Evolutionary conservation across 352 stramenopile genomes (phyloP).

Genomic region (Globisporangium echinulatum): DNA sequence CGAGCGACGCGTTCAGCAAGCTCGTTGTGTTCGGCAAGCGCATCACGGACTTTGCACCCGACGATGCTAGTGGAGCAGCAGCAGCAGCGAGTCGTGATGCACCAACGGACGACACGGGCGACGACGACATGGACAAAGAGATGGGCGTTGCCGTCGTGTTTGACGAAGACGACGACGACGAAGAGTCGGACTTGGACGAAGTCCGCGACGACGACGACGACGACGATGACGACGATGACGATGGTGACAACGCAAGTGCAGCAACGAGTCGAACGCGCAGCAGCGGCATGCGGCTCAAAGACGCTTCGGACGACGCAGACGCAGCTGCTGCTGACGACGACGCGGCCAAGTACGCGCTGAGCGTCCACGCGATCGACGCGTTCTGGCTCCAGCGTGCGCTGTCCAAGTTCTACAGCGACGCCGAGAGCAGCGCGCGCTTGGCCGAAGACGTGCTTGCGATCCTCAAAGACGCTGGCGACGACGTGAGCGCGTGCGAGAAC

Average conservation of each 20-base stretch:
- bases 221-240: constrained; percentile 37
- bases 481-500: constrained; percentile 93
- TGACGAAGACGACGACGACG: constrained; percentile 95
- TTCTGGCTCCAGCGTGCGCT: constrained; percentile 98
- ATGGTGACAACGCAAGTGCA: neutral
- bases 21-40: constrained; percentile 81
- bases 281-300: constrained; percentile 72
- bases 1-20: constrained; percentile 63
- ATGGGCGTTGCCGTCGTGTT: constrained; percentile 98
- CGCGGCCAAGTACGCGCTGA: constrained; percentile 76
- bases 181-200: constrained; percentile 91
- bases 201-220: constrained; percentile 66
- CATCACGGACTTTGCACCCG: constrained; percentile 85
- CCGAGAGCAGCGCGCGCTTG: constrained; percentile 88
- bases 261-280: too few relatives aligned
- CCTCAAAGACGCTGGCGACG: constrained; percentile 51
- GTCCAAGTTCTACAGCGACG: constrained; percentile 94
- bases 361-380: constrained; percentile 96
- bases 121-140: constrained; percentile 90
- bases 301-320: constrained; percentile 49
- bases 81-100: constrained; percentile 10
- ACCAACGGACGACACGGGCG: constrained; percentile 4
- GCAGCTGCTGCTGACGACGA: constrained; percentile 47
- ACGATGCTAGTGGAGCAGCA: constrained; percentile 12
- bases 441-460: constrained; percentile 88